Evolutionary conservation across 768 basidiomycete genomes (phyloP), one percentile per base, ranked within the genome.

Genomic region (Leccinum barrowsii): DNA sequence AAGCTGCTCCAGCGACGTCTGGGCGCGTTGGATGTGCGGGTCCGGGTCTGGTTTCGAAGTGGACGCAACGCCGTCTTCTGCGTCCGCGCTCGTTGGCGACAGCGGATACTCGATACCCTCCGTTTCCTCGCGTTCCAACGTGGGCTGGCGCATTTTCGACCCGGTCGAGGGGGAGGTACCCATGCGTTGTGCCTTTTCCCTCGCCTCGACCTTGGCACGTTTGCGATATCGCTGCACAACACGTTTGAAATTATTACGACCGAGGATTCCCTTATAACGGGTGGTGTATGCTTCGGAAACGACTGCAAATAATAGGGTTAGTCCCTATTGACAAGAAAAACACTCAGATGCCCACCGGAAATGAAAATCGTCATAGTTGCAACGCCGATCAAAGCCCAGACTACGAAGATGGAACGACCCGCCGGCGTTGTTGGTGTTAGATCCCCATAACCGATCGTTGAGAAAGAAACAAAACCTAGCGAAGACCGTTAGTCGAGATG

Each of bases 361-460:
- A 91, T 78, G 13, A 91, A 75, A 26, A 89, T 83, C 0, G 90
- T 89, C 83, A 92, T 82, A 1, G 87, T 83, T 1, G 79, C 88
- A 13, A 91, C 85, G 15, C 89, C 91, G 7, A 90, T 72, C 35
- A 92, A 70, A 0, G 90, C 87, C 90, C 90, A 92, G 3, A 84
- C 82, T 42, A 91, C 80, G 68, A 92, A 92, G 34, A 92, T 78
- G 13, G 87, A 82, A 22, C 89, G 82, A 11, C 90, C 91, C 3
- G 86, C 83, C 11, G 86, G 82, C 0, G 87, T 85, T 52, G 69
- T 66, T 0, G 89, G 90, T 0, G 81, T 62, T 13, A 78, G 74
- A 64, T 92, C 90, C 71, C 82, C 85, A 62, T 85, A 89, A 13
- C 90, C 90, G 28, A 91, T 84, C 1, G 87, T 90, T 1, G 83